These are phyloP conservation scores for Zasmidium cellare DNA, from an alignment of 2,329 filamentous ascomycete species.

Conservation along the genomic window DNA sequence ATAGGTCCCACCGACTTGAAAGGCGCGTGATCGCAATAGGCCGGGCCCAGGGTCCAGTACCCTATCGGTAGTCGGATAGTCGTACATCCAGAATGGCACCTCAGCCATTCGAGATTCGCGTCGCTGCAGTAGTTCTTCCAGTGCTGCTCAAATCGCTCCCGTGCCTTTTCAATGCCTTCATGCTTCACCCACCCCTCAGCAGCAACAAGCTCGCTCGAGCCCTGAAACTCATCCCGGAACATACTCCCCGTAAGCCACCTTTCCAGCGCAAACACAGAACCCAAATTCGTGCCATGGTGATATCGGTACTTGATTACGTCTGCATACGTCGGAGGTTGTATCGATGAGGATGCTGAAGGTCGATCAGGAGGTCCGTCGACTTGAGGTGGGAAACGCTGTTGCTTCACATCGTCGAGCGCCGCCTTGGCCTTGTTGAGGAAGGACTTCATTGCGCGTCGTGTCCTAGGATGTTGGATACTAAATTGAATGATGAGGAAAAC, in stretches of 20 bases:
- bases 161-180: slow-evolving; percentile 51
- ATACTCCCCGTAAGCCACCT: slow-evolving; percentile 56
- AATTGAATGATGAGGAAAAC: slow-evolving; percentile 15
- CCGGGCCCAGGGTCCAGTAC: slow-evolving; percentile 57
- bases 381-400: slow-evolving; percentile 5
- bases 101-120: slow-evolving; percentile 55
- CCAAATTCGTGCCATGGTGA: slow-evolving; percentile 61
- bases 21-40: slow-evolving; percentile 52
- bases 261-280: slow-evolving; percentile 61
- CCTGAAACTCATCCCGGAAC: slow-evolving; percentile 46
- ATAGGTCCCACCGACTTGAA: slow-evolving; percentile 52
- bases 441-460: slow-evolving; percentile 35
- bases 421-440: slow-evolving; percentile 41
- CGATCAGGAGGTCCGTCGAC: slow-evolving; percentile 25
- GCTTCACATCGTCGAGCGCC: slow-evolving; percentile 28
- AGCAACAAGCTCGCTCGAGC: slow-evolving; percentile 54
- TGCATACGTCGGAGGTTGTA: slow-evolving; percentile 40
- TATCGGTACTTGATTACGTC: slow-evolving; percentile 58
- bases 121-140: slow-evolving; percentile 55
- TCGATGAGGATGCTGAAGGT: slow-evolving; percentile 25
- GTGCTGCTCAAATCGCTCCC: slow-evolving; percentile 53
- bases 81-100: slow-evolving; percentile 54
- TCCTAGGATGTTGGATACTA: slow-evolving; percentile 3
- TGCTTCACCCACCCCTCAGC: slow-evolving; percentile 49
- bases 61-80: slow-evolving; percentile 62